Conservation (phyloP, 164 flowering plant genomes). For the Nymphaea colorata region DNA sequence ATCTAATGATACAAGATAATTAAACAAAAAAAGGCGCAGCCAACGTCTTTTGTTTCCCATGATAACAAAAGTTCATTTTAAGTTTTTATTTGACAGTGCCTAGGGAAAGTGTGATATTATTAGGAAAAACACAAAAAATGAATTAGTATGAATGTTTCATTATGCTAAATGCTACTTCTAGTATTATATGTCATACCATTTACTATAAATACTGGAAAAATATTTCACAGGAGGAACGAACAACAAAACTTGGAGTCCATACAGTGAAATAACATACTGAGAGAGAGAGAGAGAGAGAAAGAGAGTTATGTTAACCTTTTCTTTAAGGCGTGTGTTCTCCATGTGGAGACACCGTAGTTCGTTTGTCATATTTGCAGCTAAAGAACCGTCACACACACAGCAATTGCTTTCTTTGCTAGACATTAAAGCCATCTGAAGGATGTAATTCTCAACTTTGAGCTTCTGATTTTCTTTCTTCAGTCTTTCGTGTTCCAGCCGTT, state of each 20-base stretch:
- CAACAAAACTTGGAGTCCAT: neutral
- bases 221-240: neutral
- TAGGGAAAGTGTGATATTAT: too few species aligned
- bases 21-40: too few species aligned
- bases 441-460: slow-evolving; percentile 59
- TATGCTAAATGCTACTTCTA: too few species aligned
- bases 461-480: slow-evolving; percentile 65
- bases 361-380: slow-evolving; percentile 48
- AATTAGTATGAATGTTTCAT: too few species aligned
- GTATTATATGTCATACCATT: neutral
- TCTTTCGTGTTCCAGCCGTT: slow-evolving; percentile 54
- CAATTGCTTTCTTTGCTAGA: slow-evolving; percentile 31
- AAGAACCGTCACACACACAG: slow-evolving; percentile 8
- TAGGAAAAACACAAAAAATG: too few species aligned
- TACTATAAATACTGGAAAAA: neutral
- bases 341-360: slow-evolving; percentile 77
- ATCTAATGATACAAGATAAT: too few species aligned
- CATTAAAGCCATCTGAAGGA: slow-evolving; percentile 65
- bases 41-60: too few species aligned
- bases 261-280: too few species aligned
- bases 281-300: neutral
- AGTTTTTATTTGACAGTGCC: too few species aligned
- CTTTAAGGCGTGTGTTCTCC: slow-evolving; percentile 84
- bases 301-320: slow-evolving; percentile 40
- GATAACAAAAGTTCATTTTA: too few species aligned